phyloP scores from a whole-genome alignment of 2,329 filamentous ascomycete species.

The Chalara sp. region DNA sequence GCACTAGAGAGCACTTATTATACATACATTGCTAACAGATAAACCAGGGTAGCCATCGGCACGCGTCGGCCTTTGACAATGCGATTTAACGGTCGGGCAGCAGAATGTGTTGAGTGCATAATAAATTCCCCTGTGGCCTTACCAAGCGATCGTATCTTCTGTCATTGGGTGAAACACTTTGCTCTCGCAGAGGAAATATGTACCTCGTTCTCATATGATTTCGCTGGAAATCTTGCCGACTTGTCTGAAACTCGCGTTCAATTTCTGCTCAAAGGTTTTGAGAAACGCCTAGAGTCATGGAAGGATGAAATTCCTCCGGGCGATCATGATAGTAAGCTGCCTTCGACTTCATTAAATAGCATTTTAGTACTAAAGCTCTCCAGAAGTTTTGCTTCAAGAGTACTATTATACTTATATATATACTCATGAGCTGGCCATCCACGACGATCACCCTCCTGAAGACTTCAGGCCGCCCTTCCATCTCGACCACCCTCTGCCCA shows the following conservation, averaged over 20 bases:
- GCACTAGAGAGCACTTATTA: too few species aligned
- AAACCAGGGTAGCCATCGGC: constrained; percentile 27
- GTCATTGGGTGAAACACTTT: constrained; percentile 31
- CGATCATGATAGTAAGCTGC: constrained; percentile 11
- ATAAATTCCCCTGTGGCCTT: constrained; percentile 26
- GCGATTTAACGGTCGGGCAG: constrained; percentile 31
- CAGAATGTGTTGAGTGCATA: constrained; percentile 33
- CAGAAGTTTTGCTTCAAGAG: constrained; percentile 26
- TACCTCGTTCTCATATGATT: constrained; percentile 41
- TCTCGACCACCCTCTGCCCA: neutral
- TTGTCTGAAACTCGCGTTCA: constrained; percentile 46
- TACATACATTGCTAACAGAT: too few species aligned
- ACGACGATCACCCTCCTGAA: constrained; percentile 44
- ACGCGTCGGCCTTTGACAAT: constrained; percentile 35
- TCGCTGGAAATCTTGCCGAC: constrained; percentile 28
- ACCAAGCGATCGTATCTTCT: constrained; percentile 28
- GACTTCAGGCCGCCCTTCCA: constrained; percentile 32
- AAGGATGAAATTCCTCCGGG: constrained; percentile 30
- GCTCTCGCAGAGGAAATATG: constrained; percentile 47
- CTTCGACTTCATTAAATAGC: neutral
- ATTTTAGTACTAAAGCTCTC: neutral
- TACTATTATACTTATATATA: constrained; percentile 45
- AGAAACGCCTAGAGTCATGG: constrained; percentile 40
- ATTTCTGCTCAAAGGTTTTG: constrained; percentile 42
- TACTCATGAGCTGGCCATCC: constrained; percentile 49